Evolutionary conservation across 225 moss, liverwort and hornwort genomes (phyloP).

Genomic region (Asterella californica): DNA sequence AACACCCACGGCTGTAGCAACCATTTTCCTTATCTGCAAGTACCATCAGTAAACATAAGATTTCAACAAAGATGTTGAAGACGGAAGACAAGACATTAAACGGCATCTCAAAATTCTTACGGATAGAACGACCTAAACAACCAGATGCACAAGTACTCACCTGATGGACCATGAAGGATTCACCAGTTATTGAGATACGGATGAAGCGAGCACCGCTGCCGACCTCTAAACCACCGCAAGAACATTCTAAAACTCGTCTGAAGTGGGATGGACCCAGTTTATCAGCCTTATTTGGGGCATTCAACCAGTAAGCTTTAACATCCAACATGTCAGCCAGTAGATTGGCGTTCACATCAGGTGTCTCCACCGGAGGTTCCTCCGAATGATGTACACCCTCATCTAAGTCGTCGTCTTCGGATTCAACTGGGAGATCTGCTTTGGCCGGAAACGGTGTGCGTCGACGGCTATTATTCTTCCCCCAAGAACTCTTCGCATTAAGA

Average conservation of each 20-base stretch:
- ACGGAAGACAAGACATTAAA: too few relatives aligned
- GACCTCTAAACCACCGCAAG: constrained; percentile 59
- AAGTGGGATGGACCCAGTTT: constrained; percentile 86
- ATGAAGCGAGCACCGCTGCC: constrained; percentile 52
- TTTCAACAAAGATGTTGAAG: neutral
- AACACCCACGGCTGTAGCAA: constrained; percentile 83
- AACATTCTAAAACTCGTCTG: constrained; percentile 66
- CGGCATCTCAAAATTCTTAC: too few relatives aligned
- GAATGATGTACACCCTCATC: constrained; percentile 27
- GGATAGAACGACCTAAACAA: too few relatives aligned
- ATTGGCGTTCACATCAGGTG: constrained; percentile 1
- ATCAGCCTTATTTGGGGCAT: constrained; percentile 61
- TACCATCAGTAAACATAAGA: neutral
- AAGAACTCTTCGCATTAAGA: constrained; percentile 24
- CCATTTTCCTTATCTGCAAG: constrained; percentile 93
- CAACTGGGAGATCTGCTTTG: neutral
- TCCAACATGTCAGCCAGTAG: neutral
- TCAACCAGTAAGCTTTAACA: constrained; percentile 79
- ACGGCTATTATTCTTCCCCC: constrained; percentile 26
- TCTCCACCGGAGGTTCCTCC: constrained; percentile 12
- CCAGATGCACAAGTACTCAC: too few relatives aligned
- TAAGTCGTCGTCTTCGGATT: constrained; percentile 23
- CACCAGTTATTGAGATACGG: constrained; percentile 80
- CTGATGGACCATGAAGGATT: constrained; percentile 98
- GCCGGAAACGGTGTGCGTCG: constrained; percentile 22